Percentiles rank a stretch among this genome's conserved stretches.
Conservation (phyloP, 2,329 filamentous ascomycete species). For the Epicoccum nigrum region DNA sequence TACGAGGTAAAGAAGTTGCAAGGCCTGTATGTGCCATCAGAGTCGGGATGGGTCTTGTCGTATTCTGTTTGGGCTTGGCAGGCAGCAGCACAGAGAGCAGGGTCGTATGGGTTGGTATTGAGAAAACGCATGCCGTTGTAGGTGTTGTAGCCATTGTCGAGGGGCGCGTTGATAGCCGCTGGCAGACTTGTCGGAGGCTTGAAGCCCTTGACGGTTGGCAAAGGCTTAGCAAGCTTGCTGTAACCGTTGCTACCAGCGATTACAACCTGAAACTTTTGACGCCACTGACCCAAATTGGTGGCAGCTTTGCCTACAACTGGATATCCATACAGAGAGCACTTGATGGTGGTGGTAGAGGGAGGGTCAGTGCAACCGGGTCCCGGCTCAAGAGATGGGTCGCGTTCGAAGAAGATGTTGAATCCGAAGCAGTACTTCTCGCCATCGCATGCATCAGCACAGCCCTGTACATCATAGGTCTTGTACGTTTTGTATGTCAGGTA, state of each 20-base stretch:
- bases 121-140: conserved; percentile 4
- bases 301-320: not conserved
- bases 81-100: not conserved
- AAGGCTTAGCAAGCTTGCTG: not conserved
- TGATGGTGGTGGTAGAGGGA: not conserved
- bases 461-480: conserved; percentile 1
- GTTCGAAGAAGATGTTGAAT: conserved; percentile 11
- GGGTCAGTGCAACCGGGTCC: not conserved
- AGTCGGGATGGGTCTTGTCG: conserved; percentile 2
- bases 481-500: conserved; percentile 36
- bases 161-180: conserved; percentile 7
- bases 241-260: conserved; percentile 4
- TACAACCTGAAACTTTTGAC: conserved; percentile 5
- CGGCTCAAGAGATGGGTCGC: not conserved
- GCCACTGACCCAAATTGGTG: conserved; percentile 1
- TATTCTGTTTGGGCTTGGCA: conserved; percentile 5
- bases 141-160: conserved; percentile 4
- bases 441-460: not conserved
- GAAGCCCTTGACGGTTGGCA: not conserved
- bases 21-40: not conserved
- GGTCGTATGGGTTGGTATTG: not conserved
- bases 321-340: conserved; percentile 1
- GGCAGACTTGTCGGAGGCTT: not conserved
- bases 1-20: conserved; percentile 47
- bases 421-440: not conserved